Percentiles rank a stretch among this genome's conserved stretches.
phyloP scores from a whole-genome alignment of 2,329 filamentous ascomycete genomes.

The Claviceps lovelessii region DNA sequence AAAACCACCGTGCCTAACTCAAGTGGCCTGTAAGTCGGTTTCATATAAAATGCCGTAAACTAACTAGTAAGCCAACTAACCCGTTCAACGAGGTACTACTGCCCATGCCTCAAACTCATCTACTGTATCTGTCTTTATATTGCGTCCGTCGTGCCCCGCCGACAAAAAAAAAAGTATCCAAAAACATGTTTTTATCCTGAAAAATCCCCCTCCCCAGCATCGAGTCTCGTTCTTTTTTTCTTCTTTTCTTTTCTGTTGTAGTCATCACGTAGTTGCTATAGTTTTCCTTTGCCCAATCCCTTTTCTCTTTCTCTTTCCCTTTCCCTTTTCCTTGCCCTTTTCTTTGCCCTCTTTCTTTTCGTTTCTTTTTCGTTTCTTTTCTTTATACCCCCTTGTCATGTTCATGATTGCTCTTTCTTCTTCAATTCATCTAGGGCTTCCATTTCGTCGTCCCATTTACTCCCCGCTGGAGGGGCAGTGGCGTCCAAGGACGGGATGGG shows the following conservation, averaged over 20 bases:
- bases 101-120: neutral
- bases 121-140: neutral
- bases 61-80: neutral
- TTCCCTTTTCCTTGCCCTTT: neutral
- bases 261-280: neutral
- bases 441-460: conserved; percentile 46
- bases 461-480: conserved; percentile 19
- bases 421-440: conserved; percentile 31
- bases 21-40: neutral
- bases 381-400: neutral
- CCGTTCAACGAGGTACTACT: neutral
- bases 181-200: neutral
- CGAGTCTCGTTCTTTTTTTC: neutral
- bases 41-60: neutral
- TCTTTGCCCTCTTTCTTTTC: neutral
- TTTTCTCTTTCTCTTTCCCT: neutral
- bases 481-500: conserved; percentile 10
- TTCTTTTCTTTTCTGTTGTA: neutral
- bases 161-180: neutral
- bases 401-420: neutral
- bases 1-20: neutral
- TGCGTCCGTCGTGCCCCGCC: neutral
- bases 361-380: neutral
- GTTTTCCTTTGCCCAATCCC: neutral
- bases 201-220: too few species aligned